phyloP scores from a whole-genome alignment of 768 basidiomycete species.

The Trametes elegans region DNA sequence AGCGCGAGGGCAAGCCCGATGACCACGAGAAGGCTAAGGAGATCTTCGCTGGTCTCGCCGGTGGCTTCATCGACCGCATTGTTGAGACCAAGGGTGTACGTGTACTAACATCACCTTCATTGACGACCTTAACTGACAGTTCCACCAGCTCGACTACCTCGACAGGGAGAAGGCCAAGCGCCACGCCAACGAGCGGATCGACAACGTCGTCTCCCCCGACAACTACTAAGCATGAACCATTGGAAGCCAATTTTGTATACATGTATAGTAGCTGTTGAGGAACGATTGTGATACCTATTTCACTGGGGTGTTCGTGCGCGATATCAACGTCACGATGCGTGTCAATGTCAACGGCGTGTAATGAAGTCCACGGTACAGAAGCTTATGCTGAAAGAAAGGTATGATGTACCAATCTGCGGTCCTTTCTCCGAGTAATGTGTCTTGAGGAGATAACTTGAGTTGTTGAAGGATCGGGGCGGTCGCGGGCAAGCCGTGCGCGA shows the following conservation, averaged over 20 bases:
- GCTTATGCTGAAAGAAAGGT: no score
- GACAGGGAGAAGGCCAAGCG: conserved; percentile 44
- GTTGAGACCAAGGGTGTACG: conserved; percentile 58
- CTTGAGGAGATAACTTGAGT: no score
- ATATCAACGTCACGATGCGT: no score
- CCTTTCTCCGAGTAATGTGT: no score
- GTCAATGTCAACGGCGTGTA: no score
- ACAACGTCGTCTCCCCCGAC: conserved; percentile 5
- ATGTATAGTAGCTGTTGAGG: conserved; percentile 10
- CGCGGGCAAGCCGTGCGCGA: no score
- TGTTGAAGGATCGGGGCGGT: no score
- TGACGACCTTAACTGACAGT: not conserved
- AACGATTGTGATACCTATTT: not conserved
- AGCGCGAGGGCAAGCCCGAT: conserved; percentile 45
- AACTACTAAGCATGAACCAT: conserved; percentile 2
- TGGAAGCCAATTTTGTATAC: not conserved
- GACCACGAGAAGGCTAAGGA: conserved; percentile 59
- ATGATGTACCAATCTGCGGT: not conserved
- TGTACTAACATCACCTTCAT: not conserved
- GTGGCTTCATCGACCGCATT: conserved; percentile 50
- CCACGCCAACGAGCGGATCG: conserved; percentile 1
- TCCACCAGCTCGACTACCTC: conserved; percentile 41
- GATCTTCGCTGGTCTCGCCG: conserved; percentile 53
- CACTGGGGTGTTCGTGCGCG: not conserved
- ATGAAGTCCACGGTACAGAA: no score